Base-by-base conservation (phyloP, 192 early-diverging fungal species). In the Coemansia javaensis region DNA sequence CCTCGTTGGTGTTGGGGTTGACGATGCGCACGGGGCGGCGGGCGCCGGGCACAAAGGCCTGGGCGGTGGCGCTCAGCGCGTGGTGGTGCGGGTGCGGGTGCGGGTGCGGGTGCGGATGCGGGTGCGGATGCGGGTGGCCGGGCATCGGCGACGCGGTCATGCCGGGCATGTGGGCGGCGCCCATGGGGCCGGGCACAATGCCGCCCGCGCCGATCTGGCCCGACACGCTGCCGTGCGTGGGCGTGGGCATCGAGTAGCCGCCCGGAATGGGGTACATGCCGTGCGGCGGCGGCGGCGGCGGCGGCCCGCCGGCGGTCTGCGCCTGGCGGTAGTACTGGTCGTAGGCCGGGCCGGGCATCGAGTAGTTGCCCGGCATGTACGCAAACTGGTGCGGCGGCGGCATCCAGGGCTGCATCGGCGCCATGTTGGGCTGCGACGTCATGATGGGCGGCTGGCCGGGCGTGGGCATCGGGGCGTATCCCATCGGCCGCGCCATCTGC, bases 1-100 rank as follows among this genome's bases (percentile, higher is more conserved):
- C 80, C 50, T 85, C 74, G 58, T 79, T 82, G 33, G 85, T 87
- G 3, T 78, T 70, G 1, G 88, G 88, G 47, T 87, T 81, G 50
- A 87, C 82, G 58, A 90, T 90, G 39, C 79, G 77, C 56, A 90
- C 86, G 5, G 82, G 40, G 13, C 61, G 47, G 31, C 56, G 60
- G 20, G 16, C 40, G 40, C 63, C 50, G 21, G 66, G 59, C 5
- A 69, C 50, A 61, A 64, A 66, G 0, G 60, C 40, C 63, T 67
- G 68, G 32, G 59, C 59, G 27, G 17, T 56, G 16, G 64, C 43
- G 50, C 60, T 61, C 25, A 69, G 45, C 6, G 52, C 52, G 34
- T 77, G 60, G 35, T 63, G 52, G 28, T 44, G 57, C 32, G 40
- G 32, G 2, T 22, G 45, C 7, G 17, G 45, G 20, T 20, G 20